phyloP scores from a whole-genome alignment of 2,329 filamentous ascomycete genomes.

The Fusarium guadeloupense region DNA sequence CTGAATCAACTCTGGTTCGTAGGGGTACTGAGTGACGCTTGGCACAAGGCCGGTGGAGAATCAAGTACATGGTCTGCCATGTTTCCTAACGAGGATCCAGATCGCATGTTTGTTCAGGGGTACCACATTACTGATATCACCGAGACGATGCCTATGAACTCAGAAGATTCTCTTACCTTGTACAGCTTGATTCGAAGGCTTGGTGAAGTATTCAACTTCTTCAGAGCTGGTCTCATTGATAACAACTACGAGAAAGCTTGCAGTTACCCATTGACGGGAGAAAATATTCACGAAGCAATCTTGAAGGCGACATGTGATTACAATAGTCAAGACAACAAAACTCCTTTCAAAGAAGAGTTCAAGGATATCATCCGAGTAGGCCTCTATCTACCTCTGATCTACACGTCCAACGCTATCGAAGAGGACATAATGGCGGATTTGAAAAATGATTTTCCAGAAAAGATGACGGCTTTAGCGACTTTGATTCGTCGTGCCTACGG shows the following conservation, averaged over 20 bases:
- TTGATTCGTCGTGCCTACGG: neutral
- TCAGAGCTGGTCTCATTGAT: neutral
- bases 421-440: fast-evolving
- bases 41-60: neutral
- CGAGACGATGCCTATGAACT: neutral
- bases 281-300: neutral
- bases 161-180: fast-evolving
- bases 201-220: neutral
- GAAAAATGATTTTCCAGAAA: fast-evolving
- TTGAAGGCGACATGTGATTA: neutral
- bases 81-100: neutral
- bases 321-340: neutral
- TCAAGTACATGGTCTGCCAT: neutral
- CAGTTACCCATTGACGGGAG: neutral
- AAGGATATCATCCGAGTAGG: fast-evolving
- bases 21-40: neutral
- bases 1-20: neutral
- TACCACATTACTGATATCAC: neutral
- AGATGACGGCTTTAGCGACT: fast-evolving
- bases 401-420: fast-evolving
- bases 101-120: neutral
- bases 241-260: fast-evolving
- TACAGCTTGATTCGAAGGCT: fast-evolving
- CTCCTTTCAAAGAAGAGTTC: neutral
- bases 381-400: fast-evolving